Evolutionary conservation across 345 rosid species (phyloP).

Genomic region (Fremontodendron californicum): DNA sequence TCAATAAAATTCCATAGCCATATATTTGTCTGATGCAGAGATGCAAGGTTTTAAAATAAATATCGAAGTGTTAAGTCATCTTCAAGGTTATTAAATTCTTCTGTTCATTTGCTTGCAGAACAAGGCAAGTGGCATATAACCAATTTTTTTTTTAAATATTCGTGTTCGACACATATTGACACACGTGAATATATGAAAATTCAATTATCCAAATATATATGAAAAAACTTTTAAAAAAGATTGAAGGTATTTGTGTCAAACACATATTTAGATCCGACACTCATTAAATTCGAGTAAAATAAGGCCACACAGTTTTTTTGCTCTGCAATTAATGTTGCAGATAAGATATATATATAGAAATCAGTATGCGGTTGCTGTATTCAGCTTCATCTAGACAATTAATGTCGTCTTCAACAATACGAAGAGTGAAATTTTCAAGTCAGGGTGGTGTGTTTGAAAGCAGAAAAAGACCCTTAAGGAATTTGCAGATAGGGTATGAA

Average conservation of each 20-base stretch:
- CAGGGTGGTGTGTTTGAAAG: not conserved
- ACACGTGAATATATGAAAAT: no score
- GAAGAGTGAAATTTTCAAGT: not conserved
- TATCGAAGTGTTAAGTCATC: not conserved
- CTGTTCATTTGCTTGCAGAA: not conserved
- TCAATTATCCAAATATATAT: no score
- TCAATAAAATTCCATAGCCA: not conserved
- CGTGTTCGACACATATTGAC: no score
- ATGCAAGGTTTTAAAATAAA: not conserved
- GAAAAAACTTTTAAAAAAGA: no score
- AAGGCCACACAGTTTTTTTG: not conserved
- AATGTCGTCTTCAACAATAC: not conserved
- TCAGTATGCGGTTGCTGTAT: not conserved
- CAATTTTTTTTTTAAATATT: no score
- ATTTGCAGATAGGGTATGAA: not conserved
- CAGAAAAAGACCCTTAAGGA: not conserved
- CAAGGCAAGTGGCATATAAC: not conserved
- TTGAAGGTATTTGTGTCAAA: not conserved
- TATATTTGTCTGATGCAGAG: not conserved
- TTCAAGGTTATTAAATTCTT: not conserved
- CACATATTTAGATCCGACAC: not conserved
- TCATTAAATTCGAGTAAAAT: not conserved
- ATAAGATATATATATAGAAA: not conserved
- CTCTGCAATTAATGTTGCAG: not conserved
- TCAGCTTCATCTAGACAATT: slow-evolving; percentile 3